Percentiles rank a stretch among this genome's conserved stretches.
Conservation (phyloP, 495 filamentous ascomycete species). For the Poronia punctata region DNA sequence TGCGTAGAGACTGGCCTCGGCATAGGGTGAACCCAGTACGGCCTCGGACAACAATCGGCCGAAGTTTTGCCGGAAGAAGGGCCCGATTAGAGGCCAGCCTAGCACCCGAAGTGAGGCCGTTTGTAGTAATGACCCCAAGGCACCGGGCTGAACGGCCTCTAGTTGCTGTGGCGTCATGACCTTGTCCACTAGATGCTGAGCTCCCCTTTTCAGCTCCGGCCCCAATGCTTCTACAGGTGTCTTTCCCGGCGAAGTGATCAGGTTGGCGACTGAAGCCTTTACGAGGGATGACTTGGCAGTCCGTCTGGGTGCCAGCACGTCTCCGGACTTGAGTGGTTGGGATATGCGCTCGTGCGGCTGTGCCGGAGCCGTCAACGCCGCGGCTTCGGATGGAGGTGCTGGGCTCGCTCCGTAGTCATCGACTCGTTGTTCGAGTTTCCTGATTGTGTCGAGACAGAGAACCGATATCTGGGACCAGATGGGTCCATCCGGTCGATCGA, state of each 20-base stretch:
- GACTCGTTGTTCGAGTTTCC: slow-evolving; percentile 58
- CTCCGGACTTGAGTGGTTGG: slow-evolving; percentile 30
- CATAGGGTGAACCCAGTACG: slow-evolving; percentile 63
- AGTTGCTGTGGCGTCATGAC: slow-evolving; percentile 41
- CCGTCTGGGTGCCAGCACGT: slow-evolving; percentile 20
- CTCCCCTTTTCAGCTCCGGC: slow-evolving; percentile 32
- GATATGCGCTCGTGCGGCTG: slow-evolving; percentile 19
- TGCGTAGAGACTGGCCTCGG: slow-evolving; percentile 55
- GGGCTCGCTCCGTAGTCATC: slow-evolving; percentile 48
- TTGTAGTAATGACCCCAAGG: slow-evolving; percentile 31
- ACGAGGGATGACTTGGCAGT: slow-evolving; percentile 5
- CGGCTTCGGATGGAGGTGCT: slow-evolving; percentile 18
- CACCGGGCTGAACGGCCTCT: slow-evolving; percentile 33
- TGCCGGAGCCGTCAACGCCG: slow-evolving; percentile 21
- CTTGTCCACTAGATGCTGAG: slow-evolving; percentile 27
- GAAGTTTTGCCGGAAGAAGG: slow-evolving; percentile 65
- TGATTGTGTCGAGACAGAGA: slow-evolving; percentile 59
- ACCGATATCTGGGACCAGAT: slow-evolving; percentile 74
- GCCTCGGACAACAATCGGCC: slow-evolving; percentile 50
- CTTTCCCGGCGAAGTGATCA: slow-evolving; percentile 54
- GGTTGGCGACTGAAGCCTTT: slow-evolving; percentile 40
- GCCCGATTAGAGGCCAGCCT: slow-evolving; percentile 48
- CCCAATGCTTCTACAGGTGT: slow-evolving; percentile 34
- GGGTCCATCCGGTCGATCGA: slow-evolving; percentile 71
- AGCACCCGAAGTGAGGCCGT: slow-evolving; percentile 30